phyloP scores from a whole-genome alignment of 2,329 filamentous ascomycete species.

The Colletotrichum echinochloae region DNA sequence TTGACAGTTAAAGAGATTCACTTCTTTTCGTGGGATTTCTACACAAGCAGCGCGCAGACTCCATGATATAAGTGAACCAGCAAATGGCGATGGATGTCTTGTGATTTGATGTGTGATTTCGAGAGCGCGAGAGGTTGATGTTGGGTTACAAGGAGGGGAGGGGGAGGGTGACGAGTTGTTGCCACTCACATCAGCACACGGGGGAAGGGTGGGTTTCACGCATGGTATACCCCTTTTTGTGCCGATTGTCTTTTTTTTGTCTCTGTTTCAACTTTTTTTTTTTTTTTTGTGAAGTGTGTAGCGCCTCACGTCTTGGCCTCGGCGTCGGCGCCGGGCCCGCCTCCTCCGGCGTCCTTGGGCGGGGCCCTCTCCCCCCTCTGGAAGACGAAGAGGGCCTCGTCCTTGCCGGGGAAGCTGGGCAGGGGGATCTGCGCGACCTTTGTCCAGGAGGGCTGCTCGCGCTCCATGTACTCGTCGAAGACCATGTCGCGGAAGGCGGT shows the following conservation, averaged over 20 bases:
- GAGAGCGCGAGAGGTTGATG: not conserved
- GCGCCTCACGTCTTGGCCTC: not conserved
- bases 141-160: too few species aligned
- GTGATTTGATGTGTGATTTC: not conserved
- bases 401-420: conserved; percentile 81
- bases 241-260: not conserved
- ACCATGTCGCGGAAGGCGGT: conserved; percentile 74
- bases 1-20: conserved; percentile 19
- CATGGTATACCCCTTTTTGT: not conserved
- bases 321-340: not conserved
- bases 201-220: accelerated
- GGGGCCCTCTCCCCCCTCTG: conserved; percentile 57
- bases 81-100: not conserved
- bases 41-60: not conserved
- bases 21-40: not conserved
- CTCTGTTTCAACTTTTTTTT: not conserved
- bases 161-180: too few species aligned
- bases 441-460: conserved; percentile 67
- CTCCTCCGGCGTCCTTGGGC: conserved; percentile 35
- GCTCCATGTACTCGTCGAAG: conserved; percentile 75
- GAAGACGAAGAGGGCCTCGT: conserved; percentile 80
- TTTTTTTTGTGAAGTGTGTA: not conserved
- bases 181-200: not conserved
- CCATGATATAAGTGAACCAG: not conserved
- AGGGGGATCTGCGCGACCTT: conserved; percentile 73